A percentile compares a stretch with the other conserved stretches of the same genome.
These are phyloP conservation scores for Podospora conica DNA, from an alignment of 495 filamentous ascomycete species.

Conservation along the genomic window DNA sequence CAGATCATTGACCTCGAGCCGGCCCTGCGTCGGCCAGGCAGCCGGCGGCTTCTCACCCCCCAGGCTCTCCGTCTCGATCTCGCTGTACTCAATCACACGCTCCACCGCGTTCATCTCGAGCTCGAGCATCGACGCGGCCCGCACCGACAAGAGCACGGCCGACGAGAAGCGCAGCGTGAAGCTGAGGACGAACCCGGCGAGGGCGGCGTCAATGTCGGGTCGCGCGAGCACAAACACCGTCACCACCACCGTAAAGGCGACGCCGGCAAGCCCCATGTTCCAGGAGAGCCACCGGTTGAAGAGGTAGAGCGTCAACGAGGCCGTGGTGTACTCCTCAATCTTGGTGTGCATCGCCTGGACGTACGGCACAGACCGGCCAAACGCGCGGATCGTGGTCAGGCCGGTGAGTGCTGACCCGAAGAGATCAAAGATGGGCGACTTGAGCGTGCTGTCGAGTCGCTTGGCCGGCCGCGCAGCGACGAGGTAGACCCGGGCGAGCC, in stretches of 20 bases:
- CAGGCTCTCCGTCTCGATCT: conserved; percentile 60
- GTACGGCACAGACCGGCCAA: conserved; percentile 51
- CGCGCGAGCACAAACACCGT: conserved; percentile 54
- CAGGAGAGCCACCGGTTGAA: conserved; percentile 65
- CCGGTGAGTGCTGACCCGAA: conserved; percentile 61
- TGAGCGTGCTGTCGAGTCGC: conserved; percentile 59
- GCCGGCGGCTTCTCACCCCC: conserved; percentile 56
- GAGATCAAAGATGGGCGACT: conserved; percentile 65
- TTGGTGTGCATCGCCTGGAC: conserved; percentile 53
- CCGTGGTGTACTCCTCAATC: conserved; percentile 53
- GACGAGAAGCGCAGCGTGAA: conserved; percentile 46
- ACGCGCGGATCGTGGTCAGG: conserved; percentile 65
- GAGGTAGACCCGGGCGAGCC: conserved; percentile 52
- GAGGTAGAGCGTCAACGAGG: conserved; percentile 55
- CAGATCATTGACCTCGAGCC: conserved; percentile 57
- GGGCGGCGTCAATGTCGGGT: conserved; percentile 56
- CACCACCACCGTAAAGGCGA: conserved; percentile 56
- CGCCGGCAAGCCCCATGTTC: conserved; percentile 59
- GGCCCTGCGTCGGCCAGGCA: conserved; percentile 67
- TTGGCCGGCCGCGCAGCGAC: conserved; percentile 65
- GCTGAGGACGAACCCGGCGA: conserved; percentile 66
- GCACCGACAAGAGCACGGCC: conserved; percentile 48
- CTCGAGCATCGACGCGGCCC: conserved; percentile 55
- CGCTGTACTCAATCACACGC: conserved; percentile 67
- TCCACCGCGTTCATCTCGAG: conserved; percentile 76